Evolutionary conservation across 2,329 filamentous ascomycete species (phyloP), one percentile per base, ranked within the genome.

Genomic region (Colletotrichum cuscutae): DNA sequence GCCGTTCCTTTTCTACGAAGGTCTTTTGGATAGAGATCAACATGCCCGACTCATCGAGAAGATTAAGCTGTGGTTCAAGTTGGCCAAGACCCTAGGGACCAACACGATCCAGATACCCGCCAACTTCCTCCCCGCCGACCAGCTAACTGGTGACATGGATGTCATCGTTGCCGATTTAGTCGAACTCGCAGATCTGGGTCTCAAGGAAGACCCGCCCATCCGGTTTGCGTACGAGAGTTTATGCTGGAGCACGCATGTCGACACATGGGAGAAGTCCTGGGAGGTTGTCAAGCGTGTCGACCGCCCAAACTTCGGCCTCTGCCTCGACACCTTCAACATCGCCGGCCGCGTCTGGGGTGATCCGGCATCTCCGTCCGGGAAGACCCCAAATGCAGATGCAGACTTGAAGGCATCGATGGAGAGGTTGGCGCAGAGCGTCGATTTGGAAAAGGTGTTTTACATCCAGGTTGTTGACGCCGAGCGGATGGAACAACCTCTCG

Each of bases 271-370:
- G 78, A 82, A 84, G 12, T 89, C 88, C 74, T 95, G 92, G 91
- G 88, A 91, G 5, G 84, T 94, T 4, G 90, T 95, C 0, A 81
- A 86, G 76, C 83, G 82, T 2, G 92, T 95, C 28, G 85, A 93
- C 79, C 81, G 92, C 5, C 81, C 87, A 5, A 95, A 95, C 80
- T 94, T 95, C 77, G 93, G 93, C 5, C 83, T 95, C 46, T 95
- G 92, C 78, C 85, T 95, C n/a, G 93, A 95, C 80, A 94, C 91
- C 0, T 95, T 94, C 83, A 94, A 95, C 80, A 92, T 95, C 72
- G 89, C 92, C 0, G 93, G 90, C 0, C 83, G 90, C 2, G 88
- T 94, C 68, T 95, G 89, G 76, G 93, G 91, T 0, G 92, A 95
- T 76, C 93, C 93, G 0, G 81, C 89, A 0, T 80, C 86, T 0